These are phyloP conservation scores for Rickenella mellea DNA, from an alignment of 768 basidiomycete genomes.

Conservation along the genomic window DNA sequence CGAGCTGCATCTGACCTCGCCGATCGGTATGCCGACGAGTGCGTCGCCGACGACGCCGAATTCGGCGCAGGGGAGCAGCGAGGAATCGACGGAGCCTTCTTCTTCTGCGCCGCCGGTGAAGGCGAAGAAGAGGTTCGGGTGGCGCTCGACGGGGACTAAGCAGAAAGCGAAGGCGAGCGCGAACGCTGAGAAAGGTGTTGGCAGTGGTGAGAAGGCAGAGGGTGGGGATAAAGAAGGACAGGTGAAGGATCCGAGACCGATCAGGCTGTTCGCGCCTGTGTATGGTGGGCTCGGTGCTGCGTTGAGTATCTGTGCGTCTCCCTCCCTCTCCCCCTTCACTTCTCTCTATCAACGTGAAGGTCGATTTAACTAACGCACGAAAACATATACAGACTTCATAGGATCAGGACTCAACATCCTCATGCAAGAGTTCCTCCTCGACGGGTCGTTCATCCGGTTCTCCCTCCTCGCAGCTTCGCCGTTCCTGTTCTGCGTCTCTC, in stretches of 20 bases:
- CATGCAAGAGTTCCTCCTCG: conserved; percentile 59
- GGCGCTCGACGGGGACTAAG: conserved; percentile 7
- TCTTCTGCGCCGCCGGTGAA: conserved; percentile 6
- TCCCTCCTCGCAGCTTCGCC: conserved; percentile 56
- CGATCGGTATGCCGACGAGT: not conserved
- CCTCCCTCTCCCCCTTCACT: conserved; percentile 1
- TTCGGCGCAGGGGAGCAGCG: not conserved
- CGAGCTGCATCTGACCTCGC: conserved; percentile 17
- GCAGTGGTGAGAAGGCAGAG: conserved; percentile 22
- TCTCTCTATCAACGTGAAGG: no score
- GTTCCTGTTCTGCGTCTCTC: conserved; percentile 64
- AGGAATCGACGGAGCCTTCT: not conserved
- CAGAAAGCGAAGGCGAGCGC: not conserved
- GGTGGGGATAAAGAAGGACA: conserved; percentile 35
- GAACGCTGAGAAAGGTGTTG: not conserved
- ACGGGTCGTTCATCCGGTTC: conserved; percentile 54
- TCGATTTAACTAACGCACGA: conserved; percentile 2
- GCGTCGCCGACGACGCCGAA: not conserved
- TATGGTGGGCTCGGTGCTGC: conserved; percentile 65
- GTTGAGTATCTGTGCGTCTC: conserved; percentile 49
- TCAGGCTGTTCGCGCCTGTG: conserved; percentile 60
- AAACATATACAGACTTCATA: conserved; percentile 47
- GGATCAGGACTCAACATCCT: conserved; percentile 49
- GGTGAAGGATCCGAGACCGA: conserved; percentile 23
- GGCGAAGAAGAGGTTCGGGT: conserved; percentile 15